phyloP scores from a whole-genome alignment of 1,284 basidiomycete species.

The Malassezia dermatis region DNA sequence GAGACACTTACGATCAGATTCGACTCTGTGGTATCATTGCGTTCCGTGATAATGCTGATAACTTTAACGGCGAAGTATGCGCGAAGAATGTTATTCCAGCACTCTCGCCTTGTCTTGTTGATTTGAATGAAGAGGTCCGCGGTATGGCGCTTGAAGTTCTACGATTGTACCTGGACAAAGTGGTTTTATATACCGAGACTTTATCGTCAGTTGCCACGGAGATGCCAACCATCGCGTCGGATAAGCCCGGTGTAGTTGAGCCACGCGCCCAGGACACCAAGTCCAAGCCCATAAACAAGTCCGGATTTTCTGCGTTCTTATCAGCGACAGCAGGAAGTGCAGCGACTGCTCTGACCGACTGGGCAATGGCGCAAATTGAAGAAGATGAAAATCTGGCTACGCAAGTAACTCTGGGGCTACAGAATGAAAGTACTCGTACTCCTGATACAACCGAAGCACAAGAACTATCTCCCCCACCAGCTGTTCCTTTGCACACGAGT shows the following conservation, averaged over 20 bases:
- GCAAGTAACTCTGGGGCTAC: background rate
- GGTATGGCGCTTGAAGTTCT: constrained; percentile 36
- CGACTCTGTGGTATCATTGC: constrained; percentile 91
- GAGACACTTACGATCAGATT: constrained; percentile 84
- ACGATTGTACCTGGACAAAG: constrained; percentile 31
- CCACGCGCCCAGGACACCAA: background rate
- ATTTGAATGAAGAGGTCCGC: constrained; percentile 37
- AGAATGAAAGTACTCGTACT: background rate
- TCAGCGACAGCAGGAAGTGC: constrained; percentile 34
- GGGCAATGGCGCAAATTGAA: constrained; percentile 28
- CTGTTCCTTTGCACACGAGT: background rate
- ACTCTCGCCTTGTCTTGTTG: constrained; percentile 37
- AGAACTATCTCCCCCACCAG: background rate
- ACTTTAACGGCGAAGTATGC: constrained; percentile 55
- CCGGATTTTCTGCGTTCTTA: constrained; percentile 8
- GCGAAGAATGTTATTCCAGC: constrained; percentile 34
- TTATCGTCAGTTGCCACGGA: background rate
- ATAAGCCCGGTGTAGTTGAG: background rate
- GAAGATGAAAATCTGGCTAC: constrained; percentile 4
- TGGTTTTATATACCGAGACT: background rate
- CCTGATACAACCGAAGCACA: background rate
- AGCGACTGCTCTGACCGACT: constrained; percentile 35
- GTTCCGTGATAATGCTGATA: constrained; percentile 85
- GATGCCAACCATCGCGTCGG: background rate
- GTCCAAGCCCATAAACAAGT: background rate